Conservation (phyloP, 176 grass and related monocot genomes). For the Phyllostachys edulis region DNA sequence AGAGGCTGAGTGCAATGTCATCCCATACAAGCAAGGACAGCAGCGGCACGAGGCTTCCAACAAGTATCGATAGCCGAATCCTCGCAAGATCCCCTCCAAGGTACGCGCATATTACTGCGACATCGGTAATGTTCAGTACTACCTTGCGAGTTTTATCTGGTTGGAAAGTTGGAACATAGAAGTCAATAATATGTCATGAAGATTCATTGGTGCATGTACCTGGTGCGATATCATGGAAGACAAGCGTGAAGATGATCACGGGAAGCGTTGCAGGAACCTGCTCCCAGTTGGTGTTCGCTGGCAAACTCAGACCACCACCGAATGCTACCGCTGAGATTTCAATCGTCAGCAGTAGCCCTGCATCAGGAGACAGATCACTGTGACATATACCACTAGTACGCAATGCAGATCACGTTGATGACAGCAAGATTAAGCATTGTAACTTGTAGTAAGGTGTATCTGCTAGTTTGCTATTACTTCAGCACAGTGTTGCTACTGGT, state of each 20-base stretch:
- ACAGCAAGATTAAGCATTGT: neutral
- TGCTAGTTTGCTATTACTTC: neutral
- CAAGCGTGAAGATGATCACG: slow-evolving; percentile 83
- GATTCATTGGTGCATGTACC: slow-evolving; percentile 35
- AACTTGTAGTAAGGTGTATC: neutral
- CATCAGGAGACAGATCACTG: neutral
- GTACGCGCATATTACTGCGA: slow-evolving; percentile 80
- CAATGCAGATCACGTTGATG: neutral
- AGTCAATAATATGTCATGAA: neutral
- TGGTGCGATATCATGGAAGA: slow-evolving; percentile 83
- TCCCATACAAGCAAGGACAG: slow-evolving; percentile 75
- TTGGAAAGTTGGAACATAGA: neutral
- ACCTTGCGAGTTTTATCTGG: neutral
- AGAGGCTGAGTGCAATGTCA: slow-evolving; percentile 59
- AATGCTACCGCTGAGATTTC: slow-evolving; percentile 55
- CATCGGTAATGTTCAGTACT: slow-evolving; percentile 8
- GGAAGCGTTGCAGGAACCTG: slow-evolving; percentile 65
- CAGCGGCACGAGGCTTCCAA: slow-evolving; percentile 74
- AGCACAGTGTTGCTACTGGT: neutral
- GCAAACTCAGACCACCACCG: slow-evolving; percentile 52
- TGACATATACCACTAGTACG: neutral
- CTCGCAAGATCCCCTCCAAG: slow-evolving; percentile 63
- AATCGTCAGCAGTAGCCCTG: slow-evolving; percentile 64
- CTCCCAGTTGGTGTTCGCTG: slow-evolving; percentile 65
- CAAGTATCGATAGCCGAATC: slow-evolving; percentile 62